These are phyloP conservation scores for Adansonia gregorii DNA, from an alignment of 441 rosid species.

Conservation along the genomic window DNA sequence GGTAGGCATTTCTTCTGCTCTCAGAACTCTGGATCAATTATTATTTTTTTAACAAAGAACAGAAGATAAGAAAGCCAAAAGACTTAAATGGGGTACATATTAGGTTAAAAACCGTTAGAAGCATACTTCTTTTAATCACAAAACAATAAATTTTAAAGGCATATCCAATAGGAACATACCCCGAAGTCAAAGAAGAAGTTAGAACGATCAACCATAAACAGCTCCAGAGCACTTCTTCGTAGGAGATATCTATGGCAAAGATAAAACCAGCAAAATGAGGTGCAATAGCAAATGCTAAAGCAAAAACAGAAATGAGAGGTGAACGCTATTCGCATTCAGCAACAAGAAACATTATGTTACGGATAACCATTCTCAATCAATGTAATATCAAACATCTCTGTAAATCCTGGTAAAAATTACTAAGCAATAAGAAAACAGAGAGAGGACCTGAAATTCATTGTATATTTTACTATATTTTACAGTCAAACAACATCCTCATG, in stretches of 20 bases:
- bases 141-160: conserved; percentile 22
- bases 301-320: not conserved
- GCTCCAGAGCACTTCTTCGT: conserved; percentile 97
- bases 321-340: not conserved
- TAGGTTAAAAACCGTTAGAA: conserved; percentile 24
- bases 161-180: conserved; percentile 54
- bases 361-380: conserved; percentile 11
- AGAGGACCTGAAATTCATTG: conserved; percentile 5
- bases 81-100: conserved; percentile 25
- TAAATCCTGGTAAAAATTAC: not conserved
- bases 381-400: conserved; percentile 12
- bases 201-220: conserved; percentile 96
- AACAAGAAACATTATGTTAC: not conserved
- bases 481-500: conserved; percentile 6
- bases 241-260: conserved; percentile 72
- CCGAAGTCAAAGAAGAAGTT: conserved; percentile 98
- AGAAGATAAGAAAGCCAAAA: conserved; percentile 20
- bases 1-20: conserved; percentile 91
- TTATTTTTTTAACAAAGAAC: conserved; percentile 15
- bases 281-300: conserved; percentile 24
- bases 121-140: conserved; percentile 20
- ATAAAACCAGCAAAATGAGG: conserved; percentile 29
- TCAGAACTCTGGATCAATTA: conserved; percentile 65
- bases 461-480: conserved; percentile 9
- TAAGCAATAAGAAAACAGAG: conserved; percentile 17